Evolutionary conservation across 441 rosid genomes (phyloP).

Genomic region (Sinapis alba): DNA sequence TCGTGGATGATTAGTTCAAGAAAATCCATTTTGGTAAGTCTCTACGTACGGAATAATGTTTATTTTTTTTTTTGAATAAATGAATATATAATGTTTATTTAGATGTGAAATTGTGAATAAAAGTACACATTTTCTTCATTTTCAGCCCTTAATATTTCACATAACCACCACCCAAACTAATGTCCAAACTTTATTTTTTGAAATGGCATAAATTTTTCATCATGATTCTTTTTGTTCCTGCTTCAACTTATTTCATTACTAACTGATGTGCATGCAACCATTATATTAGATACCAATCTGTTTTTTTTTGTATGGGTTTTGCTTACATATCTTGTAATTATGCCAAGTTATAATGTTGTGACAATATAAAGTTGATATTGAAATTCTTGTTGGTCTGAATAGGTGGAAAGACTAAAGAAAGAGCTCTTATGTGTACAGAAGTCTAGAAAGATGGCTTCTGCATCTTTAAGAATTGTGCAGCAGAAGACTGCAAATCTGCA

Average conservation of each 20-base stretch:
- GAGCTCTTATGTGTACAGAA: constrained; percentile 77
- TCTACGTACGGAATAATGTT: constrained; percentile 9
- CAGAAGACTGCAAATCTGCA: constrained; percentile 89
- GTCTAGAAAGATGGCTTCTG: constrained; percentile 72
- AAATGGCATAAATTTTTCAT: background rate
- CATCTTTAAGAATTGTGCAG: constrained; percentile 65
- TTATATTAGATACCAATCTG: background rate
- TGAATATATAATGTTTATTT: constrained; percentile 12
- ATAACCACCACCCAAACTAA: background rate
- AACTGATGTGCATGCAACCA: constrained; percentile 6
- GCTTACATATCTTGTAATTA: background rate
- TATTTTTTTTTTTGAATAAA: too few species aligned
- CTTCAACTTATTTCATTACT: background rate
- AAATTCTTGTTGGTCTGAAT: constrained; percentile 17
- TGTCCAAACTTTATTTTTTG: background rate
- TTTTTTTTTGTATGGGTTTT: background rate
- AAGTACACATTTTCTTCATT: background rate
- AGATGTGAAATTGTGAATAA: background rate
- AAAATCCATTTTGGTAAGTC: constrained; percentile 72
- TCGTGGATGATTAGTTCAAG: constrained; percentile 80
- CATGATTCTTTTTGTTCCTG: background rate
- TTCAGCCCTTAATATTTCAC: background rate
- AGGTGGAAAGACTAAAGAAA: constrained; percentile 77
- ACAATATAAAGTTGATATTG: constrained; percentile 4
- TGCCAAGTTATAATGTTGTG: background rate